A percentile compares a stretch with the other conserved stretches of the same genome.
phyloP scores from a whole-genome alignment of 2,329 filamentous ascomycete genomes.

The Monilinia polystroma region DNA sequence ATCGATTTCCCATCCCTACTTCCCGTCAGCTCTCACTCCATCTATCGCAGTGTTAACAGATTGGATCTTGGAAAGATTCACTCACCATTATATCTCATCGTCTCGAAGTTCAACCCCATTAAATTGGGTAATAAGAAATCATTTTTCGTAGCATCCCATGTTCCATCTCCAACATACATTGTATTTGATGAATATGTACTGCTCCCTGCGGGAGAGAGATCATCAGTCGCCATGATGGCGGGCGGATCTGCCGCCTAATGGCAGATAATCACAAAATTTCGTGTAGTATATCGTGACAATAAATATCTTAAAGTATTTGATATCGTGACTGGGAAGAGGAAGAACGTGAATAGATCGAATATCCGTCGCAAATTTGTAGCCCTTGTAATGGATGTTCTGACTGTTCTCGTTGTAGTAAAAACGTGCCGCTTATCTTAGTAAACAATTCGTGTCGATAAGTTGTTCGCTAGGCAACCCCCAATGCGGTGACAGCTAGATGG shows the following conservation, averaged over 20 bases:
- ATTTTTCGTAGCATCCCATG: slow-evolving; percentile 77
- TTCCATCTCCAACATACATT: slow-evolving; percentile 77
- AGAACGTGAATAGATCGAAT: background rate
- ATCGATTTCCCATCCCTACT: slow-evolving; percentile 75
- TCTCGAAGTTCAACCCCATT: slow-evolving; percentile 73
- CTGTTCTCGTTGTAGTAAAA: slow-evolving; percentile 14
- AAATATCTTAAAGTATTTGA: background rate
- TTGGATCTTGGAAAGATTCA: slow-evolving; percentile 26
- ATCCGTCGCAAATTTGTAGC: too few species aligned
- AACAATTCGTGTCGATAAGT: slow-evolving; percentile 3
- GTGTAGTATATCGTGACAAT: background rate
- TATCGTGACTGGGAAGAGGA: background rate
- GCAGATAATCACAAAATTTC: slow-evolving; percentile 17
- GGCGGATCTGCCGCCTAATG: slow-evolving; percentile 30
- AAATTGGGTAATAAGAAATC: slow-evolving; percentile 77
- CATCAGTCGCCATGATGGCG: slow-evolving; percentile 38
- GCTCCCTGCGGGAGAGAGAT: slow-evolving; percentile 59
- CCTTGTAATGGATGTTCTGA: background rate
- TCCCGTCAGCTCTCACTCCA: slow-evolving; percentile 4
- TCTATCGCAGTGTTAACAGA: slow-evolving; percentile 25
- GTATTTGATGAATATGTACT: slow-evolving; percentile 71
- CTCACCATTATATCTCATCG: slow-evolving; percentile 79
- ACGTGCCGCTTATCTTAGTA: slow-evolving; percentile 21
- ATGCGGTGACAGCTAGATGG: background rate
- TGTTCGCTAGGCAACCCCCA: slow-evolving; percentile 22